Percentiles rank a stretch among this genome's conserved stretches.
Evolutionary conservation across 345 rosid species (phyloP).

Genomic region (Boechera stricta): DNA sequence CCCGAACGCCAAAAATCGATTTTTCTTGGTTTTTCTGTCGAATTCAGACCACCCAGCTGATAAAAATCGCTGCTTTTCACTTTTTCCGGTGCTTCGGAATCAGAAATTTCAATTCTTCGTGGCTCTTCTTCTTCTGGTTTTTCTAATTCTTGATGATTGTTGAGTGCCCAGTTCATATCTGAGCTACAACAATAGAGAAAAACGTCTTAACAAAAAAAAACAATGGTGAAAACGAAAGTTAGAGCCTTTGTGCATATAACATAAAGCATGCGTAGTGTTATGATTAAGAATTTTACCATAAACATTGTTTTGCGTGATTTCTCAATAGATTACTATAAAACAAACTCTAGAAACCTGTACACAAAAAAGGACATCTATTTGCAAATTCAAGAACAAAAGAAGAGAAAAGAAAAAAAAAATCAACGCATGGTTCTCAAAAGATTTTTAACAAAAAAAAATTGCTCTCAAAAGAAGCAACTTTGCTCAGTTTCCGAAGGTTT

Average conservation of each 20-base stretch:
- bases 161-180: constrained; percentile 60
- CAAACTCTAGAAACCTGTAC: constrained; percentile 19
- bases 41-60: constrained; percentile 16
- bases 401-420: not conserved
- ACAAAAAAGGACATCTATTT: constrained; percentile 23
- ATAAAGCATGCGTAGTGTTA: constrained; percentile 44
- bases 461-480: constrained; percentile 75
- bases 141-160: constrained; percentile 33
- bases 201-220: not conserved
- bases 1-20: constrained; percentile 42
- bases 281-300: constrained; percentile 46
- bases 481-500: constrained; percentile 69
- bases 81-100: not conserved
- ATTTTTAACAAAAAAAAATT: not conserved
- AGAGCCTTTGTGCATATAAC: constrained; percentile 15
- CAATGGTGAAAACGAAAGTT: constrained; percentile 26
- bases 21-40: constrained; percentile 20
- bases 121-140: constrained; percentile 38
- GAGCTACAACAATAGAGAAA: constrained; percentile 49
- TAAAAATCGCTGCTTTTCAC: constrained; percentile 37
- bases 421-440: constrained; percentile 81
- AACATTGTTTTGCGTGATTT: constrained; percentile 60
- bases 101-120: not conserved
- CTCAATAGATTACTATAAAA: not conserved
- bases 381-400: constrained; percentile 23